Evolutionary conservation across 148 eudicot genomes (phyloP), one percentile per base, ranked within the genome.

Genomic region (Diospyros kaki): DNA sequence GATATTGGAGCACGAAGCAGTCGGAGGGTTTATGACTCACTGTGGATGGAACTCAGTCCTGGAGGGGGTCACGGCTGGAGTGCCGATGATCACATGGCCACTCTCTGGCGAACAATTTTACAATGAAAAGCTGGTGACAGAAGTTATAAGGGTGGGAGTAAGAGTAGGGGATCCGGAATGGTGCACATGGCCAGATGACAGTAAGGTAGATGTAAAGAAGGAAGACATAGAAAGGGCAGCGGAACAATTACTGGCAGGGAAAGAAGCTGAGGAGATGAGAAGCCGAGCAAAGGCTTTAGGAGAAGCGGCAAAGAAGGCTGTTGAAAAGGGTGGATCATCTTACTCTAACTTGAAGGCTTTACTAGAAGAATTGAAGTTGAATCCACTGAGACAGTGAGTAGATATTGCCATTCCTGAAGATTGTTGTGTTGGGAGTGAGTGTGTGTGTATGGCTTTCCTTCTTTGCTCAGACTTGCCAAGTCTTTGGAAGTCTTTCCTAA

Each of bases 1-100:
- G 7, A 78, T 72, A 14, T 54, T 78, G 12, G 76, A 78, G 7
- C 73, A 78, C 4, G 59, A 41, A 58, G 66, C 81, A 41, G 11
- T 69, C 3, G 68, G 81, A 58, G 81, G 66, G 28, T 78, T 78
- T 28, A 64, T 78, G 76, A 78, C 81, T 28, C 76, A 78, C 10
- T 78, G 81, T 46, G 81, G 76, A 13, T 73, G 73, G 81, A 78
- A 78, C 68, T 66, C 76, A 1, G 17, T 14, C 12, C 10, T 78
- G 61, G 81, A 78, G 51, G 81, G 81, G 14, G 50, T 78, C 28
- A 55, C 76, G 8, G 61, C 76, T 3, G 76, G 77, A 43, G 72
- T 72, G 9, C 73, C 73, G 14, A 45, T 78, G 73, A 55, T 73
- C 14, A 52, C 81, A n/a, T 78, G 81, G 76, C 81, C 77, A 0